These are phyloP conservation scores for Oryza glaberrima DNA, from an alignment of 176 grass and related monocot genomes.

Conservation along the genomic window DNA sequence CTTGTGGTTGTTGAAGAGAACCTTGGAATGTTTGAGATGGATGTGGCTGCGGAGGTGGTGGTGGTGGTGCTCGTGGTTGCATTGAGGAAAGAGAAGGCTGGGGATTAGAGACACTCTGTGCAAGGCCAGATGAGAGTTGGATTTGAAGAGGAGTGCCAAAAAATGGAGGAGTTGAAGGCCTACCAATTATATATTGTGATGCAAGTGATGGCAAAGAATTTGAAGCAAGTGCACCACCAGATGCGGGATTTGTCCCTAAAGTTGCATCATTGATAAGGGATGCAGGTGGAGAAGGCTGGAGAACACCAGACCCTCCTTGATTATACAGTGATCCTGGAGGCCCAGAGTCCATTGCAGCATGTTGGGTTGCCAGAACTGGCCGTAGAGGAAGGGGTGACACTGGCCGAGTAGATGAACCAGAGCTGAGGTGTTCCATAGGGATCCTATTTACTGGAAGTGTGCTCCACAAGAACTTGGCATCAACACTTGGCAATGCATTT, in stretches of 20 bases:
- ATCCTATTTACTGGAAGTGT: slow-evolving; percentile 60
- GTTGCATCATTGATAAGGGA: slow-evolving; percentile 48
- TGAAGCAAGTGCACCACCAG: slow-evolving; percentile 48
- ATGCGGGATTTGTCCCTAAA: slow-evolving; percentile 53
- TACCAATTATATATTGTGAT: slow-evolving; percentile 48
- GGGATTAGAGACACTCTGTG: slow-evolving; percentile 57
- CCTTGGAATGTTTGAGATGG: slow-evolving; percentile 74
- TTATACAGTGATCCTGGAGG: slow-evolving; percentile 58
- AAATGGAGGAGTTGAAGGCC: slow-evolving; percentile 55
- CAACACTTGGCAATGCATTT: slow-evolving; percentile 64
- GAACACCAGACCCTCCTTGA: slow-evolving; percentile 37
- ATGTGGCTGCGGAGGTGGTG: slow-evolving; percentile 83
- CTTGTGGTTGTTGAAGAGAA: slow-evolving; percentile 50
- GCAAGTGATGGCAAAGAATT: slow-evolving; percentile 62
- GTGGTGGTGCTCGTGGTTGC: slow-evolving; percentile 62
- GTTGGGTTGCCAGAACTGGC: slow-evolving; percentile 62
- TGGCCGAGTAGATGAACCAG: slow-evolving; percentile 52
- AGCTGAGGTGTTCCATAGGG: slow-evolving; percentile 55
- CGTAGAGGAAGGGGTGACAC: slow-evolving; percentile 62
- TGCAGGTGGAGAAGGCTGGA: slow-evolving; percentile 42
- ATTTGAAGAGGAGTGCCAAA: slow-evolving; percentile 47
- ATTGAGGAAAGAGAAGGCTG: slow-evolving; percentile 55
- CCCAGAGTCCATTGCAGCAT: slow-evolving; percentile 42
- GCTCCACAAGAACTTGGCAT: slow-evolving; percentile 77
- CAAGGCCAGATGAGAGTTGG: slow-evolving; percentile 59